Evolutionary conservation across 371 early-diverging fungal genomes (phyloP).

Genomic region (Thermomucor indicae-seudaticae): DNA sequence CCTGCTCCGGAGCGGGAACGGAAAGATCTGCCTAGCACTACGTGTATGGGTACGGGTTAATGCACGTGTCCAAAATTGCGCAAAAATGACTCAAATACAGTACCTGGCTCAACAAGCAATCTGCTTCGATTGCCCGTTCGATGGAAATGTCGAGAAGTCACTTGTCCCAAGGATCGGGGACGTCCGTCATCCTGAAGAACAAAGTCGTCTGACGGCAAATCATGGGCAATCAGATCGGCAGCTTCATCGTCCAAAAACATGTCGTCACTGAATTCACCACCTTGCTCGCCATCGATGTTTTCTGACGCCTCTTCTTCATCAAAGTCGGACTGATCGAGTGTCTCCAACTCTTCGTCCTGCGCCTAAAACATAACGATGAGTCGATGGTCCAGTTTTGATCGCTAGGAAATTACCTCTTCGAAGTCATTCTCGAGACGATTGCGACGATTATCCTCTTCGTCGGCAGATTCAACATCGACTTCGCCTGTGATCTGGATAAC

Average conservation of each 20-base stretch:
- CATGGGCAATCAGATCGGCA: constrained; percentile 51
- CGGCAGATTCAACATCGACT: constrained; percentile 39
- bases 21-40: constrained; percentile 26
- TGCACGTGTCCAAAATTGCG: not conserved
- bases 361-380: constrained; percentile 2
- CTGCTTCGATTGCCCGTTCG: constrained; percentile 7
- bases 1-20: constrained; percentile 10
- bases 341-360: constrained; percentile 42
- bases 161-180: constrained; percentile 6
- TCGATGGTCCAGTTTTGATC: not conserved
- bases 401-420: constrained; percentile 25
- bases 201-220: constrained; percentile 22
- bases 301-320: constrained; percentile 50
- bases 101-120: constrained; percentile 9
- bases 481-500: constrained; percentile 35
- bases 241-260: constrained; percentile 53
- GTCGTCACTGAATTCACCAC: constrained; percentile 38
- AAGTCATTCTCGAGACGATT: constrained; percentile 22
- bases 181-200: constrained; percentile 23
- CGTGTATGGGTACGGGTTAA: too few relatives aligned
- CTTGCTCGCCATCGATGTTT: constrained; percentile 42
- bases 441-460: constrained; percentile 32
- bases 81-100: constrained; percentile 3
- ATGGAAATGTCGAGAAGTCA: constrained; percentile 7
- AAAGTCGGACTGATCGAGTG: constrained; percentile 42